These are phyloP conservation scores for Colletotrichum sublineola DNA, from an alignment of 2,329 filamentous ascomycete genomes.

Conservation along the genomic window DNA sequence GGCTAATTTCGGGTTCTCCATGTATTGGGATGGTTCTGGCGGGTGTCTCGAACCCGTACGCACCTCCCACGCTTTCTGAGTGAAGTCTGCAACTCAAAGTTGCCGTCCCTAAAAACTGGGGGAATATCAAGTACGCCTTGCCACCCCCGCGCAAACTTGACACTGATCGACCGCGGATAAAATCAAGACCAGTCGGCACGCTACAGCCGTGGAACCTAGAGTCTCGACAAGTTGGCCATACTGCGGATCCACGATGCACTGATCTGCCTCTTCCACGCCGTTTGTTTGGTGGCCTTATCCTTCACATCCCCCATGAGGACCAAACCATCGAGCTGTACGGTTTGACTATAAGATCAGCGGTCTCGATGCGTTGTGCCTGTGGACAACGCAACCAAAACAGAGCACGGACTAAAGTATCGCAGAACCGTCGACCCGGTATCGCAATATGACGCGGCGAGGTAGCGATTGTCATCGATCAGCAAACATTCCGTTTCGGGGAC, in stretches of 20 bases:
- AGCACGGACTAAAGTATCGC: not conserved
- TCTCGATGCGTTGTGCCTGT: not conserved
- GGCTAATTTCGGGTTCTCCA: slow-evolving; percentile 20
- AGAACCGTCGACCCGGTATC: not conserved
- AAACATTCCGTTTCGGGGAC: slow-evolving; percentile 1
- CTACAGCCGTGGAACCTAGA: slow-evolving; percentile 1
- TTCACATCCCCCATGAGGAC: not conserved
- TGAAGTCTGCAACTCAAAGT: slow-evolving; percentile 15
- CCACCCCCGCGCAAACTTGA: not conserved
- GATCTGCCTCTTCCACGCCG: not conserved
- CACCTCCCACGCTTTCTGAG: not conserved
- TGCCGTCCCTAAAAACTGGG: not conserved
- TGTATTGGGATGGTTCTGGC: slow-evolving; percentile 29
- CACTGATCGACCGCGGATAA: slow-evolving; percentile 23
- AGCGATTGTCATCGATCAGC: slow-evolving; percentile 9
- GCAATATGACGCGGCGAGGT: slow-evolving; percentile 15
- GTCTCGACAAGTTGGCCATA: slow-evolving; percentile 24
- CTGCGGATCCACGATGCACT: slow-evolving; percentile 4
- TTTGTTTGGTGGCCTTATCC: not conserved
- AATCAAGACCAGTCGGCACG: not conserved
- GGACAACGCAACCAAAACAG: not conserved
- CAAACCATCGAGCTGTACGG: not conserved
- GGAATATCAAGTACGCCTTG: slow-evolving; percentile 20
- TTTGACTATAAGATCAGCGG: not conserved
- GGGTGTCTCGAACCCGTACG: slow-evolving; percentile 19